Evolutionary conservation across 768 basidiomycete species (phyloP).

Genomic region (Favolaschia claudopus): DNA sequence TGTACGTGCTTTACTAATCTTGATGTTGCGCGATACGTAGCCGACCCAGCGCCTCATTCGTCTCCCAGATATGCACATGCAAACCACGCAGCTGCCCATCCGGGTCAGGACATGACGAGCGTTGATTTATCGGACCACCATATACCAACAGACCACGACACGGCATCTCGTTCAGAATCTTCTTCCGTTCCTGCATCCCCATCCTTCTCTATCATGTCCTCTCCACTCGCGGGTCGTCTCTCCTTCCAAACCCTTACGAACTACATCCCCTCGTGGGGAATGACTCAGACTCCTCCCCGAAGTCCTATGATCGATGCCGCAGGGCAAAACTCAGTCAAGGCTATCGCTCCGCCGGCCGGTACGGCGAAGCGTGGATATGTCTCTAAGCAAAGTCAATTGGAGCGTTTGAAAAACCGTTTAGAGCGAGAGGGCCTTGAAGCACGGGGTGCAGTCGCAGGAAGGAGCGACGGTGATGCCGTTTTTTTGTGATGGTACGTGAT

Average conservation of each 20-base stretch:
- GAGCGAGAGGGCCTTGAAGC: conserved; percentile 42
- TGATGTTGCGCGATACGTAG: conserved; percentile 40
- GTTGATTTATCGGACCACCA: conserved; percentile 43
- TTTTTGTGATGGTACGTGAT: conserved; percentile 49
- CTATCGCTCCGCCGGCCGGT: conserved; percentile 30
- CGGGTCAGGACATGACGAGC: conserved; percentile 49
- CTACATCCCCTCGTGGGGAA: conserved; percentile 65
- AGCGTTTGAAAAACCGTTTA: conserved; percentile 65
- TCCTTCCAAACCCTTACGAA: conserved; percentile 68
- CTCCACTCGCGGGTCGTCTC: conserved; percentile 62
- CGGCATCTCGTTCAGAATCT: conserved; percentile 16
- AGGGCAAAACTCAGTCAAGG: conserved; percentile 22
- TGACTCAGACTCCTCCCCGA: conserved; percentile 42
- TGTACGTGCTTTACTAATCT: conserved; percentile 70
- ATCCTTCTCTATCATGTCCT: conserved; percentile 57
- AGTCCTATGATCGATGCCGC: conserved; percentile 15
- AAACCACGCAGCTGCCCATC: conserved; percentile 32
- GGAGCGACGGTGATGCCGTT: conserved; percentile 48
- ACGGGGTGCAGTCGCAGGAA: conserved; percentile 44
- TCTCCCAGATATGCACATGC: conserved; percentile 53
- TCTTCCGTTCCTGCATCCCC: conserved; percentile 37
- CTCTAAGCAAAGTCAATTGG: conserved; percentile 71
- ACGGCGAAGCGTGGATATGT: conserved; percentile 53
- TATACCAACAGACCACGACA: conserved; percentile 28
- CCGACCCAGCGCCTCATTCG: conserved; percentile 41